These are phyloP conservation scores for Cyathus olla DNA, from an alignment of 1,284 basidiomycete species.

Conservation along the genomic window DNA sequence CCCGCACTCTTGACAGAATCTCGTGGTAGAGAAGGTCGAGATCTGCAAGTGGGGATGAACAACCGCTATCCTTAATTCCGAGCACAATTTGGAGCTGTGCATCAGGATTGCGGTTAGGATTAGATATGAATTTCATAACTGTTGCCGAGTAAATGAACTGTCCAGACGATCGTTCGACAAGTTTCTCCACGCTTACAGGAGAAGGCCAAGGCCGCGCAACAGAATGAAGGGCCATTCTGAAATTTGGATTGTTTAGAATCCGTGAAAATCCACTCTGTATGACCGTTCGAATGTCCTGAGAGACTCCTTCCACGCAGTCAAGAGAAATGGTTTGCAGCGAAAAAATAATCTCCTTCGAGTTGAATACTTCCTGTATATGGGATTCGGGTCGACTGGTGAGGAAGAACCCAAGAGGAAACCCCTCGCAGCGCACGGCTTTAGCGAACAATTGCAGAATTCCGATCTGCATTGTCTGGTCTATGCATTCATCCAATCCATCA, in stretches of 20 bases:
- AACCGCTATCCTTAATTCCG: slow-evolving; percentile 7
- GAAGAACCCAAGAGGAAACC: slow-evolving; percentile 35
- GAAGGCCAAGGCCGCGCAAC: slow-evolving; percentile 24
- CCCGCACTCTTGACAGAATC: slow-evolving; percentile 4
- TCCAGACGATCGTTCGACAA: slow-evolving; percentile 28
- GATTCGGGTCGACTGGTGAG: slow-evolving; percentile 34
- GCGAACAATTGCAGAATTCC: slow-evolving; percentile 35
- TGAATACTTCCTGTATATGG: slow-evolving; percentile 29
- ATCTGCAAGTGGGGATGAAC: slow-evolving; percentile 9
- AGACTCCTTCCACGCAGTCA: background rate
- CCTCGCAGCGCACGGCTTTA: slow-evolving; percentile 25
- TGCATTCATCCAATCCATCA: slow-evolving; percentile 38
- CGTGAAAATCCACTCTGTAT: background rate
- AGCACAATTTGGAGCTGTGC: slow-evolving; percentile 29
- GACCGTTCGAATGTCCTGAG: background rate
- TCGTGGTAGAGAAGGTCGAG: slow-evolving; percentile 15
- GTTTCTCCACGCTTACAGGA: slow-evolving; percentile 15
- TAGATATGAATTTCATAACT: slow-evolving; percentile 33
- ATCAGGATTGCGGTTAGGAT: slow-evolving; percentile 22
- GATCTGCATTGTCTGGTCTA: slow-evolving; percentile 26
- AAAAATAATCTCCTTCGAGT: slow-evolving; percentile 13
- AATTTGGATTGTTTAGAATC: background rate
- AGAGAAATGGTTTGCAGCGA: background rate
- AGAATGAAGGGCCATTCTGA: background rate
- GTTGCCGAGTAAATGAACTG: slow-evolving; percentile 35